Percentiles rank a stretch among this genome's conserved stretches.
Conservation (phyloP, 1,284 basidiomycete genomes). For the Apiotrichum gamsii region DNA sequence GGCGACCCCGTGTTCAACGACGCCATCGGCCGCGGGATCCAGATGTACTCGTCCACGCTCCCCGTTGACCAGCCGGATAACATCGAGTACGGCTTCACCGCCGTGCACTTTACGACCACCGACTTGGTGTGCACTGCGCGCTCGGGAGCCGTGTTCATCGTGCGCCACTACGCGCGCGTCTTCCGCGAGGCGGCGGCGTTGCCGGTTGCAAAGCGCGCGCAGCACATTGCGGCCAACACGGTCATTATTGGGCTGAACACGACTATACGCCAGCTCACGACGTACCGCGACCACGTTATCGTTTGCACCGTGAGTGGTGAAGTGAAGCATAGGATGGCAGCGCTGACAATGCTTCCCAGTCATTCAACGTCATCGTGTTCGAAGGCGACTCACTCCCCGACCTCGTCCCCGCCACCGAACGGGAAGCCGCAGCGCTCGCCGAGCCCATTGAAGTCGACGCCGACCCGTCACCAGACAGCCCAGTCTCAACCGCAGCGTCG, state of each 20-base stretch:
- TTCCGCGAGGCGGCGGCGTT: constrained; percentile 7
- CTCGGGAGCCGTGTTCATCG: constrained; percentile 22
- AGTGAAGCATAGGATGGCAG: neutral
- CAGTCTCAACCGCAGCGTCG: neutral
- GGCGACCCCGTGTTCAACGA: constrained; percentile 2
- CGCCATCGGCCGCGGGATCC: constrained; percentile 4
- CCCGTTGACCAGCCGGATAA: constrained; percentile 3
- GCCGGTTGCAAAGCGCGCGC: constrained; percentile 7
- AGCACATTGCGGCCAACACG: constrained; percentile 13
- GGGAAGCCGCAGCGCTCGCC: neutral
- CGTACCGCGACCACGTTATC: constrained; percentile 26
- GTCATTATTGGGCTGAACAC: constrained; percentile 20
- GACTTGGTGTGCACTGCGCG: constrained; percentile 30
- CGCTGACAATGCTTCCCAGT: neutral
- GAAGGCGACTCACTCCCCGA: constrained; percentile 21
- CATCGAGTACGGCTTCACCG: constrained; percentile 19
- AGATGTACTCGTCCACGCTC: constrained; percentile 2
- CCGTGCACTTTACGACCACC: constrained; percentile 31
- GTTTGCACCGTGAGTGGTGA: constrained; percentile 22
- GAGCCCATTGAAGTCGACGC: neutral
- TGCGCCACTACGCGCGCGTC: constrained; percentile 27
- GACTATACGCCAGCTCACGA: constrained; percentile 21
- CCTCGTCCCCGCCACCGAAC: constrained; percentile 2
- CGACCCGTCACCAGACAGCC: neutral
- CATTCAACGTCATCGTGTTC: constrained; percentile 21